Conservation (phyloP, 2,329 filamentous ascomycete genomes). For the Aspergillus latus region DNA sequence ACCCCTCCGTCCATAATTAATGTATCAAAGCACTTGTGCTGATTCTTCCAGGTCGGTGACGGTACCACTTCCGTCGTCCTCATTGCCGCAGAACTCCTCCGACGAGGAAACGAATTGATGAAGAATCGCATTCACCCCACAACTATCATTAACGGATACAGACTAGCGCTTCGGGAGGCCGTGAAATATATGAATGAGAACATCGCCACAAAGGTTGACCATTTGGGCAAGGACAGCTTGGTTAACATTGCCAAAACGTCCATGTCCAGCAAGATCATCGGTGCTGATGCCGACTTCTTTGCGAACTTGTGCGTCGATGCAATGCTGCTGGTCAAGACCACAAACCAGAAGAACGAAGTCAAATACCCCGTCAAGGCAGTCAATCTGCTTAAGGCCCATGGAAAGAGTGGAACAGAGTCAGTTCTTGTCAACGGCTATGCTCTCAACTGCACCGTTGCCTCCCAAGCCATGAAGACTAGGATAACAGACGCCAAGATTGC, state of each 20-base stretch:
- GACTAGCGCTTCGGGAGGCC: conserved; percentile 89
- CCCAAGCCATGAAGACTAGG: conserved; percentile 94
- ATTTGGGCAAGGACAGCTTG: conserved; percentile 83
- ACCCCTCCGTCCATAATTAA: background rate
- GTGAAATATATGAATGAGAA: conserved; percentile 99
- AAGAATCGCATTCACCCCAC: conserved; percentile 99
- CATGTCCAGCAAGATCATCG: conserved; percentile 99
- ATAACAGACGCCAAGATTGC: conserved; percentile 95
- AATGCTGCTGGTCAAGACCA: conserved; percentile 90
- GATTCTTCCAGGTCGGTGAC: conserved; percentile 69
- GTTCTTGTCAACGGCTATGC: conserved; percentile 93
- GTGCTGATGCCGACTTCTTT: conserved; percentile 93
- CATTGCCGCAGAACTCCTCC: conserved; percentile 91
- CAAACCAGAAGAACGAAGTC: conserved; percentile 82
- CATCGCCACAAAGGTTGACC: conserved; percentile 92
- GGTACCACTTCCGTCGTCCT: conserved; percentile 97
- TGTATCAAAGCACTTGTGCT: background rate
- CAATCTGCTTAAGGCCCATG: conserved; percentile 97
- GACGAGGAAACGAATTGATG: conserved; percentile 95
- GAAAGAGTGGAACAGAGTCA: conserved; percentile 86
- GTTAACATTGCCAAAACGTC: conserved; percentile 96
- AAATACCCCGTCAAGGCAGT: conserved; percentile 99
- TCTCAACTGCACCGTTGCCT: conserved; percentile 96
- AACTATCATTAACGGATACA: conserved; percentile 98
- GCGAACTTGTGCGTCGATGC: conserved; percentile 96